Conservation (phyloP, 371 early-diverging fungal genomes). For the Capillidium heterosporum region DNA sequence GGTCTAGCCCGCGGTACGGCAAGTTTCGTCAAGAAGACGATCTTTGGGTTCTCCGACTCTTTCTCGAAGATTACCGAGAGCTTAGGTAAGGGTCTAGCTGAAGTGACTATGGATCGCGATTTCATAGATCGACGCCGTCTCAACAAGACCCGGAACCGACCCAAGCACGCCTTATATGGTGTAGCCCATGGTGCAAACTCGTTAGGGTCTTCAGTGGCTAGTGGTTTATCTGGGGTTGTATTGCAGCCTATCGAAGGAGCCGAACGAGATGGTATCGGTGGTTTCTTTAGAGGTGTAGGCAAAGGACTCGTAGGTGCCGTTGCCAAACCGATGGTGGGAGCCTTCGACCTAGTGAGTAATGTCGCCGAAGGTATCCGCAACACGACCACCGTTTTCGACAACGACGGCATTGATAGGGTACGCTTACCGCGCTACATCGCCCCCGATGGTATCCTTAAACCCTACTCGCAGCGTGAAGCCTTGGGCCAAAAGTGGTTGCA, state of each 20-base stretch:
- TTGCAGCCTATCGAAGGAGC: constrained; percentile 89
- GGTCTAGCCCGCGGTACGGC: constrained; percentile 88
- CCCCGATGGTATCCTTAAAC: constrained; percentile 55
- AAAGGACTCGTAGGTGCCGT: constrained; percentile 90
- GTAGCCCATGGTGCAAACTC: constrained; percentile 79
- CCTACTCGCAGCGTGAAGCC: constrained; percentile 65
- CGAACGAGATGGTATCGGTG: constrained; percentile 73
- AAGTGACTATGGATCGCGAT: constrained; percentile 83
- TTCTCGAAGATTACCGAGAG: constrained; percentile 89
- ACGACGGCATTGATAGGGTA: constrained; percentile 35
- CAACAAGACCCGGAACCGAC: constrained; percentile 65
- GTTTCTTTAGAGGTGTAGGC: constrained; percentile 92
- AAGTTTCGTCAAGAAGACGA: constrained; percentile 84
- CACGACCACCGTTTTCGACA: constrained; percentile 83
- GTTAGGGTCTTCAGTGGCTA: constrained; percentile 61
- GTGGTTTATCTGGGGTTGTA: constrained; percentile 82
- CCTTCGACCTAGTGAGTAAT: constrained; percentile 80
- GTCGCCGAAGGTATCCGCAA: constrained; percentile 84
- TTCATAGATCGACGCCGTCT: constrained; percentile 75
- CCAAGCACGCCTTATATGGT: constrained; percentile 82
- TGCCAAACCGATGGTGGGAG: constrained; percentile 85
- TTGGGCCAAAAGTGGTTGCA: constrained; percentile 83
- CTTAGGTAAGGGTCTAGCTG: constrained; percentile 90
- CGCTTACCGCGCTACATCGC: constrained; percentile 78
- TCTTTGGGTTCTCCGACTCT: constrained; percentile 89